Evolutionary conservation across 495 filamentous ascomycete species (phyloP).

Genomic region (Aspergillus funiculosus): DNA sequence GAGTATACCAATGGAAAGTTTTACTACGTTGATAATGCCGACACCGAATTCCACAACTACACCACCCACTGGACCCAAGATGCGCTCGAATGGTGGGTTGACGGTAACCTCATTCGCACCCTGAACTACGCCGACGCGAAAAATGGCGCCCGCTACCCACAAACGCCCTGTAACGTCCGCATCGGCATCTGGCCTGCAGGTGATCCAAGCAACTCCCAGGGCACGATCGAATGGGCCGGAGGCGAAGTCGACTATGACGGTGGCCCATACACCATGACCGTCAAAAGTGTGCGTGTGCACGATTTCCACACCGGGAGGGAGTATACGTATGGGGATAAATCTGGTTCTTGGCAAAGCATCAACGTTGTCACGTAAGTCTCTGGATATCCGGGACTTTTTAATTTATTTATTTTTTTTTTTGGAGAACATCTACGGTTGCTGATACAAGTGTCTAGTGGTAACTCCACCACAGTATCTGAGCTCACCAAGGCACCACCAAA

Average conservation of each 20-base stretch:
- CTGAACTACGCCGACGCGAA: conserved; percentile 48
- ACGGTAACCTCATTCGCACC: conserved; percentile 62
- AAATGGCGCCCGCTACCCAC: conserved; percentile 71
- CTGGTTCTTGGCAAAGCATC: conserved; percentile 67
- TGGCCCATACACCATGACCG: conserved; percentile 74
- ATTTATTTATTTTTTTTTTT: neutral
- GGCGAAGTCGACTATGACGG: conserved; percentile 65
- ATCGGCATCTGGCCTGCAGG: conserved; percentile 86
- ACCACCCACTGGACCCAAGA: conserved; percentile 80
- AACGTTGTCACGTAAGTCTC: conserved; percentile 54
- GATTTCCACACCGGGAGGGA: conserved; percentile 64
- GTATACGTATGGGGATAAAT: conserved; percentile 62
- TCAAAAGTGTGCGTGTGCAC: conserved; percentile 57
- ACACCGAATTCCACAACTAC: conserved; percentile 75
- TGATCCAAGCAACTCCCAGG: conserved; percentile 59
- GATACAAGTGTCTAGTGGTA: conserved; percentile 42
- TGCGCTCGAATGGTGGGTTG: conserved; percentile 76
- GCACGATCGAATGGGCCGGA: conserved; percentile 70
- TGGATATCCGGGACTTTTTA: too few species aligned
- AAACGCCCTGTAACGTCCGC: conserved; percentile 84
- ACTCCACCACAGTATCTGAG: conserved; percentile 49
- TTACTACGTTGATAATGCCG: conserved; percentile 53
- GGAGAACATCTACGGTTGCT: neutral
- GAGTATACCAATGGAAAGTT: conserved; percentile 66
- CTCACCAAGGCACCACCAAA: conserved; percentile 33